Base-by-base conservation (phyloP, 129 eudicot genomes). In the Tagetes erecta region DNA sequence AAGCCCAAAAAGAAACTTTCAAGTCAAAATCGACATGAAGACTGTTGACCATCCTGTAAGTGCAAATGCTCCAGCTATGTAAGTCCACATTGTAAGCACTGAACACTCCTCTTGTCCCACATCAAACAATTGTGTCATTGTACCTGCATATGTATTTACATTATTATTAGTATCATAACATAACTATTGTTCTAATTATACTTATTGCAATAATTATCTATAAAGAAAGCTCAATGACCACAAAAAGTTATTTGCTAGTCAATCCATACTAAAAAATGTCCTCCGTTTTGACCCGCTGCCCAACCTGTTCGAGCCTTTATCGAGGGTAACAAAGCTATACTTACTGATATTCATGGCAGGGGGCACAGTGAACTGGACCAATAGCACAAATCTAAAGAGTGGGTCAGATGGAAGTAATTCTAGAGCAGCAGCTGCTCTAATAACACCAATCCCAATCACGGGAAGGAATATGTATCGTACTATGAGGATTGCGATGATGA, bases 311-410 rank as follows among this genome's bases (percentile, higher is more conserved):
- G 50, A 34, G 40, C 27, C n/a, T n/a, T n/a, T n/a, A n/a, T n/a
- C n/a, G 42, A 2, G 12, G 41, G 50, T 52, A 31, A 20, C 39
- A 41, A 20, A 50, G 59, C 9, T 70, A 33, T 38, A 6, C 81
- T 85, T 86, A 90, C 98, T 89, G 4, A 94, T 80, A 68, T 81
- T 89, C 95, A 86, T 90, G 49, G 97, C 99, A 55, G 99, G 99
- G 45, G 99, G 99, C n/a, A 94, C 78, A 30, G 83, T 46, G 67
- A 81, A 94, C 76, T 94, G 99, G 80, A 91, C 73, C 93, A 94
- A 78, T 62, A 91, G 85, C 76, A 94, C 91, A 80, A 86, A 94
- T n/a, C 78, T 91, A 79, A 83, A 94, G 62, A 94, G 87, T 0
- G 97, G 89, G 58, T 94, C 99, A 5, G 84, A 64, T 33, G 99